Evolutionary conservation across 2,329 filamentous ascomycete genomes (phyloP).

Genomic region (Fusarium irregulare): DNA sequence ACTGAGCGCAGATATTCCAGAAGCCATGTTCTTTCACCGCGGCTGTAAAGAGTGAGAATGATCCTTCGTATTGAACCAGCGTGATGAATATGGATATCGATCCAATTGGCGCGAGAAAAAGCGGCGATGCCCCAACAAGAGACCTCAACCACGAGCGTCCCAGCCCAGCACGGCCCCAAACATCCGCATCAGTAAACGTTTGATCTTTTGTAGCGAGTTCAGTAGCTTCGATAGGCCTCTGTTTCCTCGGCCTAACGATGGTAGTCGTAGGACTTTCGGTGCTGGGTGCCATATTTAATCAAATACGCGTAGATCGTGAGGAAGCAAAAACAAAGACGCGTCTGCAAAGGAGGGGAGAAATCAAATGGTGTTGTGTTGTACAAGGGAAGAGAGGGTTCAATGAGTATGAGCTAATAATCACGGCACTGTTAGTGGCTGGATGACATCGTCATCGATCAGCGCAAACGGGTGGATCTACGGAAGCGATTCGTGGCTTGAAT

Average conservation of each 20-base stretch:
- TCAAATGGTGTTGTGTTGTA: background rate
- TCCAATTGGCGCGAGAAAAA: conserved; percentile 39
- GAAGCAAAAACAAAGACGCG: background rate
- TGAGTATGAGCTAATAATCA: conserved; percentile 7
- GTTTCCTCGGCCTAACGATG: background rate
- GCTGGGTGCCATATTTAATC: background rate
- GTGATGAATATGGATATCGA: conserved; percentile 44
- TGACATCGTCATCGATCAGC: conserved; percentile 15
- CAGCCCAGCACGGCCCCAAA: conserved; percentile 44
- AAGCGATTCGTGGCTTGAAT: background rate
- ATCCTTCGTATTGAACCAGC: conserved; percentile 37
- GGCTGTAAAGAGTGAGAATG: conserved; percentile 18
- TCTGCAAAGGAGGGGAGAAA: background rate
- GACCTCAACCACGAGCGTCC: conserved; percentile 41
- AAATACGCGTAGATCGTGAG: background rate
- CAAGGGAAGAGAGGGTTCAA: background rate
- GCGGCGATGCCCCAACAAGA: conserved; percentile 39
- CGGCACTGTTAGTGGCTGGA: conserved; percentile 7
- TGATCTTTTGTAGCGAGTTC: background rate
- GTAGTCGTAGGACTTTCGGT: conserved; percentile 18
- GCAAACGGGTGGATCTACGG: background rate
- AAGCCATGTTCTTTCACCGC: conserved; percentile 26
- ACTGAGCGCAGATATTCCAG: conserved; percentile 28
- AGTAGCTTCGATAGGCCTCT: background rate
- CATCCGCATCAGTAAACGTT: background rate